These are phyloP conservation scores for Candida smagusa DNA, from an alignment of 1,139 yeast genomes.

Conservation along the genomic window DNA sequence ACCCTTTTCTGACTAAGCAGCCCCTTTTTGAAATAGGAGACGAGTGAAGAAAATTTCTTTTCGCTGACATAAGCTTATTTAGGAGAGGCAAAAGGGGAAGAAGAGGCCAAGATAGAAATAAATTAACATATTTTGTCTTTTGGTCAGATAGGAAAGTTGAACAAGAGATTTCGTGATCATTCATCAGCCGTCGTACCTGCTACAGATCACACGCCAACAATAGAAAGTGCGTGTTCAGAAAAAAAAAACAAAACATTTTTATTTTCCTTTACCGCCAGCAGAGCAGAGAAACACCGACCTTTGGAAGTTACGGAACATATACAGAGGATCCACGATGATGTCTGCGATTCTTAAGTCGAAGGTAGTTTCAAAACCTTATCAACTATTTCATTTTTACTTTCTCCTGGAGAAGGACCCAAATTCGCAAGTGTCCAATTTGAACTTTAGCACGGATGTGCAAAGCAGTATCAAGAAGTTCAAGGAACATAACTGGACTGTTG, in stretches of 20 bases:
- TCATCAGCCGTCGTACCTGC: too few relatives aligned
- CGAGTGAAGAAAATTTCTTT: background rate
- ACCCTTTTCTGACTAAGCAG: background rate
- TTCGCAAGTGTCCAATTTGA: constrained; percentile 51
- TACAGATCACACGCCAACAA: too few relatives aligned
- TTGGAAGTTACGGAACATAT: too few relatives aligned
- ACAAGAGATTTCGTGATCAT: too few relatives aligned
- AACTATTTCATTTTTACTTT: constrained; percentile 49
- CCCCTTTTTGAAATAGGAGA: background rate
- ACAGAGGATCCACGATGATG: constrained; percentile 5
- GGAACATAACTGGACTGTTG: constrained; percentile 44
- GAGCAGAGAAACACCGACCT: too few relatives aligned
- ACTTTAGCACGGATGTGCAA: constrained; percentile 56
- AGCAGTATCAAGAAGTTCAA: constrained; percentile 47
- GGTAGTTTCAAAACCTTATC: constrained; percentile 39
- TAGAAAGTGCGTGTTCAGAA: too few relatives aligned
- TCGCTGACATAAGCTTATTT: constrained; percentile 16
- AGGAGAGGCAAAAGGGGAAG: constrained; percentile 4
- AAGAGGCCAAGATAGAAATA: too few relatives aligned
- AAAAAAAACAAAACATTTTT: too few relatives aligned
- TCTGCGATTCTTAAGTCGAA: constrained; percentile 30
- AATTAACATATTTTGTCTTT: too few relatives aligned
- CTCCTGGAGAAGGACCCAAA: constrained; percentile 60
- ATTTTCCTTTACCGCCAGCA: too few relatives aligned
- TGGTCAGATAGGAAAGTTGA: too few relatives aligned